phyloP scores from a whole-genome alignment of 1,139 yeast species.

The Kazachstania sp. region DNA sequence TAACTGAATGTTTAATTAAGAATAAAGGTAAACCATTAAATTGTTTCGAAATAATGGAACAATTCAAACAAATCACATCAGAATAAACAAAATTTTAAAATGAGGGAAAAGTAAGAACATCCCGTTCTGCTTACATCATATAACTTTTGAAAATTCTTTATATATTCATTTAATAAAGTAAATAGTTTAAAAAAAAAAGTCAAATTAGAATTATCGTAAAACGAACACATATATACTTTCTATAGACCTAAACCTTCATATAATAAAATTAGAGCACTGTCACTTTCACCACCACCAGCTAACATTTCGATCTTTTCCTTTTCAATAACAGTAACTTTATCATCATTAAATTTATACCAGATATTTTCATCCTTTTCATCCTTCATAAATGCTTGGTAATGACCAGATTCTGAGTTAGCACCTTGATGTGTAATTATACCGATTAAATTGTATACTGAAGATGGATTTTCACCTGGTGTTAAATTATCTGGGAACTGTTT shows the following conservation, averaged over 20 bases:
- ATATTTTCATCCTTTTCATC: conserved; percentile 63
- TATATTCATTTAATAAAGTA: not conserved
- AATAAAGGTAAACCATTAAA: conserved; percentile 71
- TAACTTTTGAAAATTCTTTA: not conserved
- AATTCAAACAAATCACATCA: conserved; percentile 43
- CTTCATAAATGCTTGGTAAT: conserved; percentile 81
- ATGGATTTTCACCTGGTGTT: conserved; percentile 66
- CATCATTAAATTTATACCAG: conserved; percentile 96
- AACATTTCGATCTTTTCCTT: conserved; percentile 74
- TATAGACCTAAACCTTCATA: conserved; percentile 67
- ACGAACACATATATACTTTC: too few relatives aligned
- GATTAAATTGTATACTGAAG: conserved; percentile 73
- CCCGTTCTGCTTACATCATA: too few relatives aligned
- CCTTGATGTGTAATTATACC: conserved; percentile 93
- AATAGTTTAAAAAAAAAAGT: not conserved
- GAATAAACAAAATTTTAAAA: not conserved
- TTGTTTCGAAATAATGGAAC: conserved; percentile 81
- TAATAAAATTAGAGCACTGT: conserved; percentile 79
- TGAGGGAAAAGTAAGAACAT: not conserved
- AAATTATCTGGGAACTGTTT: conserved; percentile 32
- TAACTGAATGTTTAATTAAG: conserved; percentile 56
- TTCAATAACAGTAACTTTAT: conserved; percentile 68
- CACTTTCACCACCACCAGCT: conserved; percentile 98
- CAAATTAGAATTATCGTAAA: not conserved
- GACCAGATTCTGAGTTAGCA: conserved; percentile 94